phyloP scores from a whole-genome alignment of 345 rosid species.

The Barbarea vulgaris region DNA sequence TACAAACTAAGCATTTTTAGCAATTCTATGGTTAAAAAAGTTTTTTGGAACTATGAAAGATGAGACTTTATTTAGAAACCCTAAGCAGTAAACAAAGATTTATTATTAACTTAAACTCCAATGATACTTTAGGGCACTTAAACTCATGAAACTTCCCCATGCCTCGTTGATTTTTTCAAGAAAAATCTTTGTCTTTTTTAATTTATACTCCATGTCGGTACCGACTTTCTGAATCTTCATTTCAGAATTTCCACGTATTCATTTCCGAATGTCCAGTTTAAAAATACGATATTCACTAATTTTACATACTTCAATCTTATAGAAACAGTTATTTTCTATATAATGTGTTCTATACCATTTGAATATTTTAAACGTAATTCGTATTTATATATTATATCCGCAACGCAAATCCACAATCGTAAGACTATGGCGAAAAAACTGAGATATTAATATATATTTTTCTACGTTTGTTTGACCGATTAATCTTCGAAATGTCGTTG shows the following conservation, averaged over 20 bases:
- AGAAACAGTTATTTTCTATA: not conserved
- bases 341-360: not conserved
- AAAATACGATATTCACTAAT: not conserved
- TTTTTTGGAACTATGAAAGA: conserved; percentile 26
- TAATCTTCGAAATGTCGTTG: conserved; percentile 6
- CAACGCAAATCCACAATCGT: not conserved
- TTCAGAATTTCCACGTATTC: not conserved
- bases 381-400: not conserved
- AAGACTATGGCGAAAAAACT: not conserved
- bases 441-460: not conserved
- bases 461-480: not conserved
- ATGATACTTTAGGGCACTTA: conserved; percentile 42
- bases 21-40: conserved; percentile 31
- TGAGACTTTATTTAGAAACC: conserved; percentile 34
- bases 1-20: conserved; percentile 23
- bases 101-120: conserved; percentile 18
- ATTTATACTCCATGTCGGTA: conserved; percentile 30
- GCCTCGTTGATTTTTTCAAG: conserved; percentile 35
- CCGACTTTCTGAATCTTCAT: conserved; percentile 30
- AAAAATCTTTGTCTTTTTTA: conserved; percentile 8
- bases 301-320: not conserved
- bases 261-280: not conserved
- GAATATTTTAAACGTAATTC: not conserved
- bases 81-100: conserved; percentile 15
- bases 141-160: conserved; percentile 37